phyloP scores from a whole-genome alignment of 2,329 filamentous ascomycete genomes.

The Alternaria gaisen region DNA sequence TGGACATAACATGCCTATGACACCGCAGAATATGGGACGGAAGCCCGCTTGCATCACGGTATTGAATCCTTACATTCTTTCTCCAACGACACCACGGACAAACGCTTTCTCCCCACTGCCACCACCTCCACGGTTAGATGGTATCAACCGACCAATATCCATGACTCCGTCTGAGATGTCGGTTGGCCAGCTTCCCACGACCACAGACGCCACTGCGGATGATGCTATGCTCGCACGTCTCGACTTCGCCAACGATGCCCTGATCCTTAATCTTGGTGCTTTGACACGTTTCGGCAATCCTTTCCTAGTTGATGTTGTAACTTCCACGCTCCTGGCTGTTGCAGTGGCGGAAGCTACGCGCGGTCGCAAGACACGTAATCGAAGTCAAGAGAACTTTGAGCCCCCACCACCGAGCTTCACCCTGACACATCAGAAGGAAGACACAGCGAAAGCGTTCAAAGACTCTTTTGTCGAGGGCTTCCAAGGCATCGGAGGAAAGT shows the following conservation, averaged over 20 bases:
- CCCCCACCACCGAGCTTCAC: conserved; percentile 43
- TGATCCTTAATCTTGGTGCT: conserved; percentile 56
- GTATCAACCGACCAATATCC: conserved; percentile 39
- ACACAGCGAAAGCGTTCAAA: conserved; percentile 41
- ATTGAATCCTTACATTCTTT: conserved; percentile 51
- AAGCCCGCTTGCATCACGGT: conserved; percentile 49
- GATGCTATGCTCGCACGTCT: conserved; percentile 55
- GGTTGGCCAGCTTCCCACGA: conserved; percentile 44
- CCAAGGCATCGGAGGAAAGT: conserved; percentile 40
- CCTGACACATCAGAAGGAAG: conserved; percentile 34
- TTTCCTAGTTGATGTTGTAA: conserved; percentile 57
- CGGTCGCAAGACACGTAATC: conserved; percentile 30
- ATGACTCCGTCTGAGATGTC: conserved; percentile 47
- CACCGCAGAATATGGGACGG: conserved; percentile 39
- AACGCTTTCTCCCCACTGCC: conserved; percentile 43
- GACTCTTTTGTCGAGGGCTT: conserved; percentile 46
- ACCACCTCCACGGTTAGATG: conserved; percentile 37
- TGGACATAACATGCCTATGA: conserved; percentile 49
- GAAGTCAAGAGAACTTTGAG: conserved; percentile 39
- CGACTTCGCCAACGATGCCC: conserved; percentile 54
- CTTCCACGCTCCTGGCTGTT: conserved; percentile 55
- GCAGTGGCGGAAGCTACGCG: conserved; percentile 56
- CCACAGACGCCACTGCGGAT: conserved; percentile 48
- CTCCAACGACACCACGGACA: conserved; percentile 44
- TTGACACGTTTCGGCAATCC: conserved; percentile 55